Evolutionary conservation across 2,329 filamentous ascomycete species (phyloP).

Genomic region (Pseudopyricularia cyperi): DNA sequence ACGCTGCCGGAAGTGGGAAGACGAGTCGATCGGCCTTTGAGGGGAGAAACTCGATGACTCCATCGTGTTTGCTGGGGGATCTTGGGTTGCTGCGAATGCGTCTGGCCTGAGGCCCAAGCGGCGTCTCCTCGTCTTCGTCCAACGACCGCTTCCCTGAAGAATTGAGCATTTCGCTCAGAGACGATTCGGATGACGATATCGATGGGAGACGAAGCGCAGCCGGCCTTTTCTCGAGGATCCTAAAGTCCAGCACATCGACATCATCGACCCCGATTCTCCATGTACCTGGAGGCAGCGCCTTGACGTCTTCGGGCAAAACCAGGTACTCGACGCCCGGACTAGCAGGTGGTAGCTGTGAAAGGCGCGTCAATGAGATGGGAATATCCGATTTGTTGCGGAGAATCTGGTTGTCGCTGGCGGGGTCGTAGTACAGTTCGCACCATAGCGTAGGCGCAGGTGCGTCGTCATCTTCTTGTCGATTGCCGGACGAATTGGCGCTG

Average conservation of each 20-base stretch:
- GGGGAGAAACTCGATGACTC: slow-evolving; percentile 42
- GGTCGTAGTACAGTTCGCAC: slow-evolving; percentile 49
- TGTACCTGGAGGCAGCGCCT: slow-evolving; percentile 37
- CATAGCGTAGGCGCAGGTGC: slow-evolving; percentile 34
- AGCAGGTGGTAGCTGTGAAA: slow-evolving; percentile 25
- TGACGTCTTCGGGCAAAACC: slow-evolving; percentile 28
- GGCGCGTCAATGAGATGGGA: slow-evolving; percentile 34
- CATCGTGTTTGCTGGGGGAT: slow-evolving; percentile 23
- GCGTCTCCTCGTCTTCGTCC: slow-evolving; percentile 27
- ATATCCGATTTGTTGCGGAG: slow-evolving; percentile 41
- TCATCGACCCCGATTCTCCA: slow-evolving; percentile 40
- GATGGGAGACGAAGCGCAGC: slow-evolving; percentile 19
- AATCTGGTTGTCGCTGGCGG: slow-evolving; percentile 43
- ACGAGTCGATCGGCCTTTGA: slow-evolving; percentile 35
- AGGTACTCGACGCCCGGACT: slow-evolving; percentile 18
- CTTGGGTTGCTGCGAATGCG: slow-evolving; percentile 25
- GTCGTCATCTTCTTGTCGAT: slow-evolving; percentile 20
- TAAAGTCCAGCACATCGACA: slow-evolving; percentile 41
- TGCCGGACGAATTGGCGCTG: neutral
- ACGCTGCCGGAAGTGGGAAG: slow-evolving; percentile 33
- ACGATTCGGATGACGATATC: slow-evolving; percentile 13
- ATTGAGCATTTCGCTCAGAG: slow-evolving; percentile 19
- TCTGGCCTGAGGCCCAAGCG: slow-evolving; percentile 15
- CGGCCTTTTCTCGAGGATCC: slow-evolving; percentile 41
- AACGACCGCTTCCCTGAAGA: slow-evolving; percentile 39